Percentiles rank a stretch among this genome's conserved stretches.
phyloP scores from a whole-genome alignment of 768 basidiomycete genomes.

The Phylloporus arenicola region DNA sequence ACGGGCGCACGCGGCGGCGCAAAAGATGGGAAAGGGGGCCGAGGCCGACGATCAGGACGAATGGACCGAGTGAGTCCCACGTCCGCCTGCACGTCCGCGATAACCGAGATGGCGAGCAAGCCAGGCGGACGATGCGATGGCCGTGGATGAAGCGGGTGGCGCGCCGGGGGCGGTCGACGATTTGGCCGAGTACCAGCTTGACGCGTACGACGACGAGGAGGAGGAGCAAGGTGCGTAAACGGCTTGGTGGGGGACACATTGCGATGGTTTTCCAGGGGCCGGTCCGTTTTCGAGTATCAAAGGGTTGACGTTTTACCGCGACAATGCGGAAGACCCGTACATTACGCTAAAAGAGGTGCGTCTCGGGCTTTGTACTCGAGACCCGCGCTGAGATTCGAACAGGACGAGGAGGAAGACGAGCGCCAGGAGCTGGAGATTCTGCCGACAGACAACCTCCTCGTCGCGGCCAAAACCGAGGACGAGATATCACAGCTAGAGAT shows the following conservation, averaged over 20 bases:
- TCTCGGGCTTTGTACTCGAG: not conserved
- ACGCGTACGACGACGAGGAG: slow-evolving; percentile 85
- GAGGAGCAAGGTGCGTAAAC: slow-evolving; percentile 28
- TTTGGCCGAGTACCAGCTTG: slow-evolving; percentile 82
- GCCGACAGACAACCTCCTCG: slow-evolving; percentile 88
- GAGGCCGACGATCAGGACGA: slow-evolving; percentile 60
- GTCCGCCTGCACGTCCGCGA: slow-evolving; percentile 5
- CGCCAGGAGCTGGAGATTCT: slow-evolving; percentile 84
- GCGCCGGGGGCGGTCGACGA: slow-evolving; percentile 46
- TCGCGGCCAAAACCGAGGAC: slow-evolving; percentile 92
- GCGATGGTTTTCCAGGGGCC: slow-evolving; percentile 34
- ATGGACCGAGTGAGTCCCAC: slow-evolving; percentile 83
- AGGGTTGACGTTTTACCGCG: slow-evolving; percentile 85
- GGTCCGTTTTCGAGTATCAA: slow-evolving; percentile 96
- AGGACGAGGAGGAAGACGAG: slow-evolving; percentile 65
- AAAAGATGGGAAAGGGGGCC: slow-evolving; percentile 62
- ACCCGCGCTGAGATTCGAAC: slow-evolving; percentile 1
- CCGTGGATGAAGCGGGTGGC: slow-evolving; percentile 37
- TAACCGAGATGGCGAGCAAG: slow-evolving; percentile 27
- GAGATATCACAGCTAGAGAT: slow-evolving; percentile 94
- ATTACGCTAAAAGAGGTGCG: slow-evolving; percentile 90
- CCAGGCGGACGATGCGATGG: slow-evolving; percentile 59
- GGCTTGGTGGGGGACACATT: not conserved
- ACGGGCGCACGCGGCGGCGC: slow-evolving; percentile 70
- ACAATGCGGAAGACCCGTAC: slow-evolving; percentile 93